phyloP scores from a whole-genome alignment of 2,329 filamentous ascomycete species.

The Kalaharituber pfeilii region DNA sequence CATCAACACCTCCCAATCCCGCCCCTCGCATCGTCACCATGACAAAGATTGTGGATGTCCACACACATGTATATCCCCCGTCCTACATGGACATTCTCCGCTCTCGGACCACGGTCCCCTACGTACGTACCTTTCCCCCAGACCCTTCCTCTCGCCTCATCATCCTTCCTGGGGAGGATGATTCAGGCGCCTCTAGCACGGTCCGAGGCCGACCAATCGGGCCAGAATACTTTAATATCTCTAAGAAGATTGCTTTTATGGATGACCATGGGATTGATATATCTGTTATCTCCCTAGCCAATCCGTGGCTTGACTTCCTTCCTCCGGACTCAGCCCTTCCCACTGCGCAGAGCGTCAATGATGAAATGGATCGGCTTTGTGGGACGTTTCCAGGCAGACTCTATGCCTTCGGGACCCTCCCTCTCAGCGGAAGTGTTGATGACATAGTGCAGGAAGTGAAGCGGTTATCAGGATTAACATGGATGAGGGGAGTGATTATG shows the following conservation, averaged over 20 bases:
- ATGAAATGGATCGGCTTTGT: conserved; percentile 61
- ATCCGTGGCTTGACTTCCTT: conserved; percentile 87
- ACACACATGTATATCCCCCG: conserved; percentile 53
- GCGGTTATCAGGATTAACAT: conserved; percentile 46
- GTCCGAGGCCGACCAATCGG: conserved; percentile 68
- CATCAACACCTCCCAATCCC: too few species aligned
- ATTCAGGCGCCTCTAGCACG: conserved; percentile 30
- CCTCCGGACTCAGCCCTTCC: conserved; percentile 40
- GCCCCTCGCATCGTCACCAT: conserved; percentile 15
- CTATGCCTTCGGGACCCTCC: conserved; percentile 69
- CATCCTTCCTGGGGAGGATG: conserved; percentile 43
- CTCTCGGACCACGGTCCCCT: conserved; percentile 45
- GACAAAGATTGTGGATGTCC: conserved; percentile 42
- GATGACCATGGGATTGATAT: conserved; percentile 61
- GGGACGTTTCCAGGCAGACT: conserved; percentile 45
- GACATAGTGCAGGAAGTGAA: conserved; percentile 48
- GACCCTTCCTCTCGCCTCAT: conserved; percentile 45
- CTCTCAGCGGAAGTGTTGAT: conserved; percentile 48
- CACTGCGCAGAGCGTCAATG: conserved; percentile 53
- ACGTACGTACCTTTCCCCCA: conserved; percentile 48
- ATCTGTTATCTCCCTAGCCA: conserved; percentile 75
- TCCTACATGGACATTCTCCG: conserved; percentile 45
- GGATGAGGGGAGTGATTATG: conserved; percentile 72
- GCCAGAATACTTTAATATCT: conserved; percentile 62
- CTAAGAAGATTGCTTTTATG: conserved; percentile 76